Evolutionary conservation across 116 monocot species (phyloP).

Genomic region (Zostera marina): DNA sequence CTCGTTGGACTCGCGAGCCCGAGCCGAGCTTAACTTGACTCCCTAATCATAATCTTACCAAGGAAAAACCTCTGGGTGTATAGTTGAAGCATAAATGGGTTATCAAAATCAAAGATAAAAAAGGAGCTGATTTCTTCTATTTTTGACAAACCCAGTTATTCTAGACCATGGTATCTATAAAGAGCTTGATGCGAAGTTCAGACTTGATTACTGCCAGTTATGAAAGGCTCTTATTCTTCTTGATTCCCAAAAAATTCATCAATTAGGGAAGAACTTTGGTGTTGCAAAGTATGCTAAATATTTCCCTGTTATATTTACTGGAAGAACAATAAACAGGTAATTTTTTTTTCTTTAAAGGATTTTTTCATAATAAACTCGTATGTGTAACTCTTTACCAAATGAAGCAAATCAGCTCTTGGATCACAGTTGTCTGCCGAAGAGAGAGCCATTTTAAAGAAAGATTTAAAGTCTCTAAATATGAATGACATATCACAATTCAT

Average conservation of each 20-base stretch:
- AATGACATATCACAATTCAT: conserved; percentile 73
- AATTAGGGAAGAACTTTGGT: conserved; percentile 63
- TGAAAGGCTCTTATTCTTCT: conserved; percentile 84
- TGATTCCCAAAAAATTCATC: conserved; percentile 44
- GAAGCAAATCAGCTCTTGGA: conserved; percentile 67
- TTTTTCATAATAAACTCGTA: not conserved
- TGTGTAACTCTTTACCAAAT: not conserved
- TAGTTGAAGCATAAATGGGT: not conserved
- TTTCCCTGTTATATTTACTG: conserved; percentile 88
- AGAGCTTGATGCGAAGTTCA: conserved; percentile 73
- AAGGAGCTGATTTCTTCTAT: too few species aligned
- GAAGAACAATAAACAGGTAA: conserved; percentile 82
- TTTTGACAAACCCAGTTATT: conserved; percentile 35
- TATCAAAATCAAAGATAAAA: not conserved
- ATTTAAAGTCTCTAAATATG: conserved; percentile 49
- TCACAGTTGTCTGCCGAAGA: conserved; percentile 71
- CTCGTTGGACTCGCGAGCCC: too few species aligned
- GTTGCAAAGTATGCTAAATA: conserved; percentile 75
- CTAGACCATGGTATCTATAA: conserved; percentile 91
- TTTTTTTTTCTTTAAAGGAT: not conserved
- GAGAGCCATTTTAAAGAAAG: conserved; percentile 46
- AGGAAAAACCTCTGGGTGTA: too few species aligned
- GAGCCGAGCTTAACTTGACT: too few species aligned
- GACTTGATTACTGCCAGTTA: conserved; percentile 62
- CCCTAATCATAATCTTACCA: too few species aligned